Base-by-base conservation (phyloP, 2,329 filamentous ascomycete species). In the Fonsecaea monophora region DNA sequence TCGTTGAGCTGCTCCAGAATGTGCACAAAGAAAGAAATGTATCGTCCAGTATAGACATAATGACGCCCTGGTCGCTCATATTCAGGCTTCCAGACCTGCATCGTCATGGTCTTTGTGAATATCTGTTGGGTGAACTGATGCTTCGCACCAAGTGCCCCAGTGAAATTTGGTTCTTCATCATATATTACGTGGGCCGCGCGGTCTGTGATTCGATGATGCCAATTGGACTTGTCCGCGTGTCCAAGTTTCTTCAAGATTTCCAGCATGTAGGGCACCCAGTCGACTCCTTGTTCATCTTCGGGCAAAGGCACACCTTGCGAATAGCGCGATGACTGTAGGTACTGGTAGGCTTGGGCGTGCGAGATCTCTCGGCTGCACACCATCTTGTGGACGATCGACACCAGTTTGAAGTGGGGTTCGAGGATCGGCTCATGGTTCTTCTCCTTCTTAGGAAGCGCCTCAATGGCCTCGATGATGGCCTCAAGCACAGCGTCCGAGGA, bases 51-150 rank as follows among this genome's bases (percentile, higher is more conserved):
- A 76, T 95, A 97, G 42, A 97, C 92, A 74, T 96, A 95, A 77
- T 97, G 94, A 18, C 94, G 87, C 0, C 94, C 94, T 0, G 92
- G 84, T 25, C 89, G 83, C 76, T 97, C 94, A 55, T 91, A 89
- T 71, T 97, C 94, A 42, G 94, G 95, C 73, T 94, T 94, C 94
- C 94, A 97, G 3, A 97, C 92, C 75, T 96, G 94, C 77, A 97
- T 89, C 1, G 91, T 90, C 90, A 96, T 96, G 0, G 92, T 96
- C 80, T 97, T 97, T 45, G 94, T 96, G 72, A 97, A 94, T 62
- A 97, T 90, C 50, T 96, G 90, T 61, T 87, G 85, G 58, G 92
- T 94, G 13, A 96, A 86, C 62, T 94, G 91, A 74, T 89, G 86
- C 72, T 93, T 94, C 25, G 91, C 89, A 37, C 85, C 86, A 13